Evolutionary conservation across 2,329 filamentous ascomycete species (phyloP).

Genomic region (Raffaelea ambrosiae): DNA sequence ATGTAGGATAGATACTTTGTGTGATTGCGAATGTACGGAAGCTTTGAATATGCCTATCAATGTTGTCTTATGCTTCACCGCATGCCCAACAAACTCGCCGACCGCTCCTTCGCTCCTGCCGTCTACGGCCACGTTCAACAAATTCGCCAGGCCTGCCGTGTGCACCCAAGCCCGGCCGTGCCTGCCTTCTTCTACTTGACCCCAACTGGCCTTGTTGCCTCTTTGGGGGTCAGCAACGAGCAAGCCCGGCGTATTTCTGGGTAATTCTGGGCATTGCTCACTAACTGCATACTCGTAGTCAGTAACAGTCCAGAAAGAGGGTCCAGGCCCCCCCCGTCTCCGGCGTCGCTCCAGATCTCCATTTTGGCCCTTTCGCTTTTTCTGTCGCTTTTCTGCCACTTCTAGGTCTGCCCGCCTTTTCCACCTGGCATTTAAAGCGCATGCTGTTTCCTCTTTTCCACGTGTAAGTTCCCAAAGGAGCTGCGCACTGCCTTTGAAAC

Average conservation of each 20-base stretch:
- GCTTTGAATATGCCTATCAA: too few relatives aligned
- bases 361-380: background rate
- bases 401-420: background rate
- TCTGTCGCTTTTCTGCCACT: background rate
- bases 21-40: too few relatives aligned
- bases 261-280: too few relatives aligned
- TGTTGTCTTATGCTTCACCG: too few relatives aligned
- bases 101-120: too few relatives aligned
- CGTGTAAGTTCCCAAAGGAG: constrained; percentile 6
- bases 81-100: too few relatives aligned
- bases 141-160: too few relatives aligned
- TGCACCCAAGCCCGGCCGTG: too few relatives aligned
- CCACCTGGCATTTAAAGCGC: background rate
- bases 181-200: background rate
- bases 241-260: background rate
- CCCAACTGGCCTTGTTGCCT: background rate
- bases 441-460: background rate
- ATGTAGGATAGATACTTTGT: too few relatives aligned
- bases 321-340: background rate
- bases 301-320: background rate
- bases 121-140: too few relatives aligned
- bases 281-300: background rate
- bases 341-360: background rate
- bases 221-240: background rate
- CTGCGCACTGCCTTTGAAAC: constrained; percentile 5